Conservation (phyloP, 73 alveolate species). For the Paramecium caudatum region DNA sequence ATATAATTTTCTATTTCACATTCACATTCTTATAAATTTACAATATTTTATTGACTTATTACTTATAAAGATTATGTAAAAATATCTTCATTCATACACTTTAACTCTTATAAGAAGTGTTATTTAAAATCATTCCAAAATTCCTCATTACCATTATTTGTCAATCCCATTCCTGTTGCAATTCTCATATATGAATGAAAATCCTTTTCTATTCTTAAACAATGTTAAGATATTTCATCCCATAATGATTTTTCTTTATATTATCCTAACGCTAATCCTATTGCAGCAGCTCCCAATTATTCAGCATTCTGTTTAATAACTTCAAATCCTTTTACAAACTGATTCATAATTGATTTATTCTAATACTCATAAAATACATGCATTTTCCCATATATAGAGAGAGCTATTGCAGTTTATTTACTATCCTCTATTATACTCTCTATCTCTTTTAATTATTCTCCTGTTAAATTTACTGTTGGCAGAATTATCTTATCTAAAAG, state of each 20-base stretch:
- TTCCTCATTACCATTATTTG: slow-evolving; percentile 34
- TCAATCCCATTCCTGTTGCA: slow-evolving; percentile 58
- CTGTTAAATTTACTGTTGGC: background rate
- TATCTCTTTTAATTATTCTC: background rate
- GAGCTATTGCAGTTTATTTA: background rate
- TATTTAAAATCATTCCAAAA: slow-evolving; percentile 58
- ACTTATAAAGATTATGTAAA: slow-evolving; percentile 51
- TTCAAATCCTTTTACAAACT: slow-evolving; percentile 6
- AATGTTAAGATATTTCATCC: background rate
- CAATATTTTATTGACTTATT: slow-evolving; percentile 6
- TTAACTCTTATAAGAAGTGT: background rate
- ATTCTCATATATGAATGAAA: slow-evolving; percentile 59
- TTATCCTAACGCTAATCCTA: slow-evolving; percentile 44
- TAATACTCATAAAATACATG: slow-evolving; percentile 6
- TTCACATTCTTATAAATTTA: background rate
- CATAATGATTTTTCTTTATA: slow-evolving; percentile 37
- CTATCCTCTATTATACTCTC: background rate
- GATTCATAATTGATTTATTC: slow-evolving; percentile 7
- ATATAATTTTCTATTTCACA: slow-evolving; percentile 1
- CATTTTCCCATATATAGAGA: slow-evolving; percentile 41
- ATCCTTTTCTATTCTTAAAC: background rate
- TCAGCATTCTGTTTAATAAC: slow-evolving; percentile 34
- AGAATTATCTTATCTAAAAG: slow-evolving; percentile 32
- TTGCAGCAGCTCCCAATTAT: slow-evolving; percentile 25
- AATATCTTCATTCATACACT: slow-evolving; percentile 41